Conservation (phyloP, 2,329 filamentous ascomycete genomes). For the Fusarium ambrosium region DNA sequence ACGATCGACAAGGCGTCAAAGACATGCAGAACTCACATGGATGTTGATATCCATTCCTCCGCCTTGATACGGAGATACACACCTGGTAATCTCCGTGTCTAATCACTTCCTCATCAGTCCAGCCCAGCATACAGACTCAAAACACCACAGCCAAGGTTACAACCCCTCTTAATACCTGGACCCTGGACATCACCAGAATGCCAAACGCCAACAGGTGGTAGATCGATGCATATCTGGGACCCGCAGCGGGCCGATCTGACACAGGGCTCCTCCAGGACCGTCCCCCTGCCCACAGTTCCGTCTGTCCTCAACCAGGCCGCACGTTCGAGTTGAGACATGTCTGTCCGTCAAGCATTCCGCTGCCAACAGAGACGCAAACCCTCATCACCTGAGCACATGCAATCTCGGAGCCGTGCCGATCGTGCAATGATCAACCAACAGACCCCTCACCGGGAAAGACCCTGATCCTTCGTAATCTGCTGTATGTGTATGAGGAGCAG, state of each 20-base stretch:
- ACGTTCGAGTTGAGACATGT: conserved; percentile 17
- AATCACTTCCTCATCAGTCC: conserved; percentile 19
- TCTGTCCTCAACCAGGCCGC: conserved; percentile 2
- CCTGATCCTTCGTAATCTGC: conserved; percentile 10
- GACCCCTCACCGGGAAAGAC: not conserved
- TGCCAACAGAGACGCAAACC: conserved; percentile 21
- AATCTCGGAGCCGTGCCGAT: conserved; percentile 22
- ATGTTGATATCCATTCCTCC: conserved; percentile 18
- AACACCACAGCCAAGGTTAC: not conserved
- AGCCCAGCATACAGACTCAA: not conserved
- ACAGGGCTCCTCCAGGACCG: conserved; percentile 23
- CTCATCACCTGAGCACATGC: conserved; percentile 8
- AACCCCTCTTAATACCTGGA: not conserved
- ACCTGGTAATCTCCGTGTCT: conserved; percentile 18
- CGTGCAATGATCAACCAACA: conserved; percentile 25
- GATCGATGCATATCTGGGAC: conserved; percentile 38
- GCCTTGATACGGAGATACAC: conserved; percentile 1
- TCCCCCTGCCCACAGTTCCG: not conserved
- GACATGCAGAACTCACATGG: conserved; percentile 12
- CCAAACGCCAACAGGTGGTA: conserved; percentile 25
- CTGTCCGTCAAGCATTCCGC: conserved; percentile 2
- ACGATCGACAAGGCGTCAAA: conserved; percentile 25
- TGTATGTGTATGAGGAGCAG: not conserved
- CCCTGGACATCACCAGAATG: conserved; percentile 34
- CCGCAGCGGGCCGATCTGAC: conserved; percentile 43